Evolutionary conservation across 257 asterid species (phyloP), one percentile per base, ranked within the genome.

Genomic region (Avicennia marina): DNA sequence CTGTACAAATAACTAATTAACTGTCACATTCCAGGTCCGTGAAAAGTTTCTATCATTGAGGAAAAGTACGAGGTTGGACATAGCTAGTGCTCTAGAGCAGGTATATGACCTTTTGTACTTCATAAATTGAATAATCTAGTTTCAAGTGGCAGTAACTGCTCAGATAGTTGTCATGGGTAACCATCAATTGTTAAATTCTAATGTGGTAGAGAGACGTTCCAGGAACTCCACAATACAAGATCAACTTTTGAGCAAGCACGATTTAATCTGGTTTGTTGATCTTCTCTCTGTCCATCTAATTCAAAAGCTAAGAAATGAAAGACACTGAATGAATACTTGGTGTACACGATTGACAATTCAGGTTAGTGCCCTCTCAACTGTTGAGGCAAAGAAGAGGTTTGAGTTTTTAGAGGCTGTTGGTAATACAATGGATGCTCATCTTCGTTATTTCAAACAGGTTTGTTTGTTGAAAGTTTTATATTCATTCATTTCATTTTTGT

Each of bases 141-240:
- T 27, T 46, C 51, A 40, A 50, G 69, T 71, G 60, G 27, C 58
- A 63, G 50, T 67, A 56, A 66, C 56, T 72, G 72, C 74, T 67
- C 75, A 82, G 62, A 74, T 75, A 76, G 83, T 73, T 70, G 71
- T 54, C 70, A 71, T 71, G 69, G 89, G 86, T 87, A 69, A 82
- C 79, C 80, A 71, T 81, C 70, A 66, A 71, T 66, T 72, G 60
- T 80, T 75, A 72, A 85, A 78, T 61, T 77, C 96, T 87, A 87
- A 85, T 85, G 79, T 85, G 87, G 77, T 85, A 85, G 95, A 81
- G 96, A 83, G 93, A 80, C 82, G 73, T 90, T 87, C 94, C 96
- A 88, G 98, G 98, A 91, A 87, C 91, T 87, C 75, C 79, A 87
- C 78, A 83, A 73, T 75, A 84, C 95, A 54, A 84, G 98, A 75